Base-by-base conservation (phyloP, 805 yeast genomes). In the Limtongia smithiae region DNA sequence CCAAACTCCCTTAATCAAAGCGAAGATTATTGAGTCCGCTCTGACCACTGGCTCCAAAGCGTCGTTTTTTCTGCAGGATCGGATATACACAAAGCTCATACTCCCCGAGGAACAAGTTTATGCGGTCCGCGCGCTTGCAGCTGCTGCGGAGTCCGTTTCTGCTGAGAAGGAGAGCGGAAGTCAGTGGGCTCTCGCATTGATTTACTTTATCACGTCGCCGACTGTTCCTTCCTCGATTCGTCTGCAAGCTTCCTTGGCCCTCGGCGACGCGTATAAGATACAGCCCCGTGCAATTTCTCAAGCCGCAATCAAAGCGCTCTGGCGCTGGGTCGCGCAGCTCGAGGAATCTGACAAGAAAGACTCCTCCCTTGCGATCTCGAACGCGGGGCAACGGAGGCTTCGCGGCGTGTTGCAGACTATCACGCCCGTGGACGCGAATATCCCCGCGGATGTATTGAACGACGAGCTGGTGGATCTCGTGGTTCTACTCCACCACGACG, bases 21-120 rank as follows among this genome's bases (percentile, higher is more conserved):
- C 60, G 8, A 39, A 40, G 6, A 44, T 57, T 11, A 33, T 43
- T 3, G 46, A 44, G n/a, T 24, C 44, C 64, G 62, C 7, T 58
- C 72, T 43, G 40, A 52, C 4, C 71, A 68, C 8, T 67, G 77
- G 65, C 40, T 57, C 66, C 6, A 75, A 71, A 52, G 71, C 82
- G 46, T 71, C 87, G 15, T 66, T 81, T 28, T 58, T 80, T 41
- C 58, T 72, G 3, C 76, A 69, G 51, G 58, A 72, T 11, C 77
- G 77, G 50, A 72, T 81, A 3, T 74, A 73, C 55, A 65, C 77
- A 15, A 83, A 83, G 55, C 65, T 82, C 32, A 36, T 65, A 0
- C 55, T 74, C 2, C 66, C 62, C 1, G 69, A 64, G 5, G 85
- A 81, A 51, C 75, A 71, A 40, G 47, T 56, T 8, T 82, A 85